Evolutionary conservation across 768 basidiomycete species (phyloP), one percentile per base, ranked within the genome.

Genomic region (Pulveroboletus sp.): DNA sequence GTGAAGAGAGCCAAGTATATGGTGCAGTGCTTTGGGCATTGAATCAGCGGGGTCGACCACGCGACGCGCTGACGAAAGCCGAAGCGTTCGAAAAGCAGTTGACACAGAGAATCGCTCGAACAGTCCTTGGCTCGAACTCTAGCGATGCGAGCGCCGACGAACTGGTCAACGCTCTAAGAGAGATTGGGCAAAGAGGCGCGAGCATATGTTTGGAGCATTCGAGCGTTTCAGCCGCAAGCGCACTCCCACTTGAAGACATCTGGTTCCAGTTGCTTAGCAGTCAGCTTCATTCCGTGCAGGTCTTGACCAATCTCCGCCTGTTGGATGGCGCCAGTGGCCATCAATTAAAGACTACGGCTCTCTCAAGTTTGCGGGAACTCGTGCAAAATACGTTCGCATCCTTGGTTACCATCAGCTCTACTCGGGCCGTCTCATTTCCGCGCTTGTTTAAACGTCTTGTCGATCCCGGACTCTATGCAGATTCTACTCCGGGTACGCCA

Each of bases 361-460:
- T 89, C 37, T 70, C 76, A 3, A 67, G 74, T 10, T 69, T 96
- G 41, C 85, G 91, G 35, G 68, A 78, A 1, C 78, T 93, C 9
- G 84, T 96, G 8, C 93, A 94, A 62, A 79, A 81, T 44, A 93
- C 91, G 0, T 91, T 98, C 59, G 74, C 82, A 0, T 78, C 86
- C 24, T 78, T 99, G 41, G 84, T 97, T 17, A 85, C 91, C n/a
- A 80, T 86, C 41, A 85, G 86, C 40, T 85, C 91, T 0, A 82
- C 86, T 0, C 80, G 79, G 14, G 78, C 82, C 0, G 78, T 96
- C 5, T 95, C 93, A 0, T 95, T 99, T 65, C 94, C 96, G 21
- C 81, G 82, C 17, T 73, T 99, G 8, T 95, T 99, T 79, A 93
- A 89, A 58, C 83, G 93, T 6, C 78, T 98, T 5, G 90, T 97